Base-by-base conservation (phyloP, 2,329 filamentous ascomycete genomes). In the Microthyrium microscopicum region DNA sequence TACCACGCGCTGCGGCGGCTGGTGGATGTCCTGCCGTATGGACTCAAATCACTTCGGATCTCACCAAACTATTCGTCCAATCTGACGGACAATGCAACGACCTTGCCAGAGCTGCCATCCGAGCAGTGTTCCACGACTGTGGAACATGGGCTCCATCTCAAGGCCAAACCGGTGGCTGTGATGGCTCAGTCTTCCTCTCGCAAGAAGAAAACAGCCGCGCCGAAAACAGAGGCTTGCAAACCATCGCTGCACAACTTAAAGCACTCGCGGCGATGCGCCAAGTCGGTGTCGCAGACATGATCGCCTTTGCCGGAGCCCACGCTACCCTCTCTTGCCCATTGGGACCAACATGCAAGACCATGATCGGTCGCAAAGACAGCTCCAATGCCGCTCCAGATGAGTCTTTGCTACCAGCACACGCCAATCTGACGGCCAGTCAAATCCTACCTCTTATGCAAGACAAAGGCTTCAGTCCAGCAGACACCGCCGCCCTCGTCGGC, bases 401-500 rank as follows among this genome's bases (percentile, higher is more conserved):
- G 6, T 7, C 13, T n/a, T 27, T 37, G 15, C 34, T 67, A 0
- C 44, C 52, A 24, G 52, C 55, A 0, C 50, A 53, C 27, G 52
- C 54, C 27, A 37, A 49, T 9, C 5, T 27, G 9, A 29, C 20
- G 5, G 58, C 60, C 13, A 49, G 59, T 20, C 50, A 47, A 9
- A 51, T 69, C 28, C 54, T 68, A 35, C 41, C 51, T 3, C 52
- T 67, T 6, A 70, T 69, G 46, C 39, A 44, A 21, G 56, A 57
- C 40, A 70, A 70, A 49, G 64, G 64, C 2, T 62, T 70, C 48
- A 50, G 48, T 6, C 47, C 62, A 2, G 48, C 49, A 18, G 66
- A 68, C 34, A 55, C 70, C 3, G 58, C 64, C 2, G 66, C 67
- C 1, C 58, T 71, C 2, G 42, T 71, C 3, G 68, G 68, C 34